Percentiles rank a stretch among this genome's conserved stretches.
Conservation (phyloP, 768 basidiomycete species). For the Chalciporus sphaerocephalus region DNA sequence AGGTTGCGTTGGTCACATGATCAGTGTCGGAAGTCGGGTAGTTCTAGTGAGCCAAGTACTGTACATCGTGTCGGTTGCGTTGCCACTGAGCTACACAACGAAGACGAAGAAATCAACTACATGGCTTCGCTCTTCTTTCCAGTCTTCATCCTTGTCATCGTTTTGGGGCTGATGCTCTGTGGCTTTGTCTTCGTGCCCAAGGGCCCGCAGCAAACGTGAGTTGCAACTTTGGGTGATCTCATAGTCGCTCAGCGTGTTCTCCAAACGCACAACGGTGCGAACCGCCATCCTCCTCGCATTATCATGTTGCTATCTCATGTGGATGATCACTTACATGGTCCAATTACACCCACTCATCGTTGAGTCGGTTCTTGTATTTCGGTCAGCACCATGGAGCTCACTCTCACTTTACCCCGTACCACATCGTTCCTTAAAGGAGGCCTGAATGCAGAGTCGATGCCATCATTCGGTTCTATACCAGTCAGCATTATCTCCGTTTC, state of each 20-base stretch:
- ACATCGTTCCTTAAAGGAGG: constrained; percentile 13
- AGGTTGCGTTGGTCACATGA: constrained; percentile 10
- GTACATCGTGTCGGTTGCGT: too few species aligned
- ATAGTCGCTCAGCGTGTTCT: neutral
- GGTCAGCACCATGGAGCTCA: neutral
- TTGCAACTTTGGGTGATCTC: constrained; percentile 10
- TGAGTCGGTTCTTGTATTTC: constrained; percentile 36
- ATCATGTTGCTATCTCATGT: constrained; percentile 87
- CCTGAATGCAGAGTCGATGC: constrained; percentile 9
- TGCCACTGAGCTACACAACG: neutral
- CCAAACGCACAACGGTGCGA: constrained; percentile 64
- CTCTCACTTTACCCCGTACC: constrained; percentile 12
- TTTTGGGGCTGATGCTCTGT: constrained; percentile 58
- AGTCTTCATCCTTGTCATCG: constrained; percentile 59
- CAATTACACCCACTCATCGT: constrained; percentile 89
- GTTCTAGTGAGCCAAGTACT: too few species aligned
- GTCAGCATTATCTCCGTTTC: constrained; percentile 11
- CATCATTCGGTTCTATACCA: constrained; percentile 18
- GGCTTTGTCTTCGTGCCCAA: constrained; percentile 74
- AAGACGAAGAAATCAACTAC: constrained; percentile 1
- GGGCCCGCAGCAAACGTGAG: constrained; percentile 87
- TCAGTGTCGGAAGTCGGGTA: neutral
- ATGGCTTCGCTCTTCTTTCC: constrained; percentile 75
- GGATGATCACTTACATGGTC: constrained; percentile 95
- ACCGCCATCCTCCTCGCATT: constrained; percentile 75